These are phyloP conservation scores for Amanita rimosa DNA, from an alignment of 768 basidiomycete genomes.

Conservation along the genomic window DNA sequence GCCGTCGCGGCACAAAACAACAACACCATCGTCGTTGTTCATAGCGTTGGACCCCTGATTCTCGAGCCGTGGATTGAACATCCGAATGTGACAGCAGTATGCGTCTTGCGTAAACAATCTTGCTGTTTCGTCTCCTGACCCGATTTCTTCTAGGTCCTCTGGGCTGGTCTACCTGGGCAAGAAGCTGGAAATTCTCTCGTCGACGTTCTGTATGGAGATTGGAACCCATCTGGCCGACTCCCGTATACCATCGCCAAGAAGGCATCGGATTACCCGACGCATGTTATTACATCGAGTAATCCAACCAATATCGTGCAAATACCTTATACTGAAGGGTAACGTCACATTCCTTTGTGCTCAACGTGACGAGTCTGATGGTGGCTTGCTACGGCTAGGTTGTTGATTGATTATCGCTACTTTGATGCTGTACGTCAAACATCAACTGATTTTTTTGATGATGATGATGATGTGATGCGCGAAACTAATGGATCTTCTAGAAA, in stretches of 20 bases:
- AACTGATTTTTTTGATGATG: slow-evolving; percentile 1
- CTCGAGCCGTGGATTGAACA: slow-evolving; percentile 61
- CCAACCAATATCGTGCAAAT: slow-evolving; percentile 32
- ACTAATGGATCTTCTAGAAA: slow-evolving; percentile 23
- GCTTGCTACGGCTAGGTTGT: slow-evolving; percentile 23
- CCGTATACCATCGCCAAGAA: slow-evolving; percentile 70
- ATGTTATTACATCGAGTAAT: slow-evolving; percentile 27
- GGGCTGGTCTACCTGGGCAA: slow-evolving; percentile 59
- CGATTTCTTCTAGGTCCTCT: slow-evolving; percentile 29
- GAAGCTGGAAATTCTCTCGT: slow-evolving; percentile 63
- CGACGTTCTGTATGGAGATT: slow-evolving; percentile 60
- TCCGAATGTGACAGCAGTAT: slow-evolving; percentile 59
- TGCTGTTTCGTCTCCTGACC: slow-evolving; percentile 5
- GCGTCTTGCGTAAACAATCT: slow-evolving; percentile 15
- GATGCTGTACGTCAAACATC: slow-evolving; percentile 50
- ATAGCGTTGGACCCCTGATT: slow-evolving; percentile 51
- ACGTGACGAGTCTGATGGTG: neutral
- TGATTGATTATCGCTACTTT: slow-evolving; percentile 67
- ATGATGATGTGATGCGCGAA: neutral
- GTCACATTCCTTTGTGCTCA: slow-evolving; percentile 6
- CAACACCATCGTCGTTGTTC: slow-evolving; percentile 63
- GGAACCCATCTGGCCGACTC: slow-evolving; percentile 57
- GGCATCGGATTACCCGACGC: slow-evolving; percentile 44
- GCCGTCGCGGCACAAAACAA: slow-evolving; percentile 57
- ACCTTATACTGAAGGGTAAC: slow-evolving; percentile 47